phyloP scores from a whole-genome alignment of 2,329 filamentous ascomycete genomes.

The Talaromyces sp. region DNA sequence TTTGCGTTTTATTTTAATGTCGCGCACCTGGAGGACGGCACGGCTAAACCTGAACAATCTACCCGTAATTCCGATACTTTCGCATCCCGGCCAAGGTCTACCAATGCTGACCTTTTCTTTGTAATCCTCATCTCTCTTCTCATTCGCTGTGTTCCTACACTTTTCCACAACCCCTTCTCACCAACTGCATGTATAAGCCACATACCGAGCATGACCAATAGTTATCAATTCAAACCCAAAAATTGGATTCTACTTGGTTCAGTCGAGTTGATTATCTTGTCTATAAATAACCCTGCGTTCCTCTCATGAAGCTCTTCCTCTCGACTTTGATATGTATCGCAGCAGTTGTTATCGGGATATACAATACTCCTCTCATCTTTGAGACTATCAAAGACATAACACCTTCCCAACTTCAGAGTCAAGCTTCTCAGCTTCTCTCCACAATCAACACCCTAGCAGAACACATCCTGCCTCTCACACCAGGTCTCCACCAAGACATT shows the following conservation, averaged over 20 bases:
- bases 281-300: slow-evolving; percentile 32
- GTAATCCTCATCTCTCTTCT: slow-evolving; percentile 8
- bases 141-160: neutral
- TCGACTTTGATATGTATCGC: slow-evolving; percentile 38
- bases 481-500: slow-evolving; percentile 7
- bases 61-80: too few species aligned
- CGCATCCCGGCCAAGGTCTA: neutral
- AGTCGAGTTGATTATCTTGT: neutral
- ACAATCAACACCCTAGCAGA: neutral
- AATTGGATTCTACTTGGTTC: slow-evolving; percentile 24
- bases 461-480: neutral
- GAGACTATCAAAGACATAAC: neutral
- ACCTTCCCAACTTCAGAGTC: neutral
- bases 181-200: neutral
- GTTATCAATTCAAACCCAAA: slow-evolving; percentile 1
- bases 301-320: slow-evolving; percentile 37
- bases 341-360: slow-evolving; percentile 29
- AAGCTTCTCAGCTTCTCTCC: neutral
- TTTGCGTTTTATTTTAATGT: too few species aligned
- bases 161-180: neutral
- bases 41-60: too few species aligned
- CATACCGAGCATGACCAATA: neutral
- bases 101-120: slow-evolving; percentile 18
- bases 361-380: neutral
- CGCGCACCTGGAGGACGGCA: too few species aligned